Percentiles rank a stretch among this genome's conserved stretches.
Conservation (phyloP, 1,139 yeast species). For the Hanseniaspora uvarum region DNA sequence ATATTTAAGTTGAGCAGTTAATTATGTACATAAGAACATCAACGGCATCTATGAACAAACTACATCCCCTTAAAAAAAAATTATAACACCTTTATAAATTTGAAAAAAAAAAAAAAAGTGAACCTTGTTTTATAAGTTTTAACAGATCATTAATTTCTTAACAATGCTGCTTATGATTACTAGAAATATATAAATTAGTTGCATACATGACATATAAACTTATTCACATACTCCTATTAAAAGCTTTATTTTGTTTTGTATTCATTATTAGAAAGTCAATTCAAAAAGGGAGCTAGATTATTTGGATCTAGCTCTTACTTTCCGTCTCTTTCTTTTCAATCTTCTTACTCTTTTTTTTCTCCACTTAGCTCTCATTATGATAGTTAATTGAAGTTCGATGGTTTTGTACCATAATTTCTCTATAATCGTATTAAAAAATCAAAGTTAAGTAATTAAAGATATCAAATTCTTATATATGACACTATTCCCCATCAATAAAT, state of each 20-base stretch:
- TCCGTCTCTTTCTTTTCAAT: constrained; percentile 99
- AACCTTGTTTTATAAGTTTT: background rate
- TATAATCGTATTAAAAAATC: background rate
- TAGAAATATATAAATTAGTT: constrained; percentile 1
- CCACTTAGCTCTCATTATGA: constrained; percentile 82
- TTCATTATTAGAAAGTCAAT: background rate
- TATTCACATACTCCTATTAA: background rate
- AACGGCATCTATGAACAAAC: too few relatives aligned
- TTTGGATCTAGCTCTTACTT: constrained; percentile 99
- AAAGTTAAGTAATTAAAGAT: background rate
- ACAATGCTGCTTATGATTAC: background rate
- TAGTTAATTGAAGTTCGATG: constrained; percentile 15
- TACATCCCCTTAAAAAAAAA: background rate
- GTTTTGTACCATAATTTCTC: background rate
- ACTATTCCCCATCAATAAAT: background rate
- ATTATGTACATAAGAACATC: too few relatives aligned
- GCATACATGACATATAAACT: background rate
- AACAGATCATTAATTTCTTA: constrained; percentile 5
- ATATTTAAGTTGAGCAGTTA: too few relatives aligned
- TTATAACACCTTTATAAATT: background rate
- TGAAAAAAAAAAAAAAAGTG: background rate
- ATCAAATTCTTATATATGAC: background rate
- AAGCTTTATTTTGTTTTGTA: constrained; percentile 1
- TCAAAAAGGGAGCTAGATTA: constrained; percentile 41
- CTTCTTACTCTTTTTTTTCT: constrained; percentile 99